phyloP scores from a whole-genome alignment of 2,329 filamentous ascomycete genomes.

The Colletotrichum lindemuthianum region DNA sequence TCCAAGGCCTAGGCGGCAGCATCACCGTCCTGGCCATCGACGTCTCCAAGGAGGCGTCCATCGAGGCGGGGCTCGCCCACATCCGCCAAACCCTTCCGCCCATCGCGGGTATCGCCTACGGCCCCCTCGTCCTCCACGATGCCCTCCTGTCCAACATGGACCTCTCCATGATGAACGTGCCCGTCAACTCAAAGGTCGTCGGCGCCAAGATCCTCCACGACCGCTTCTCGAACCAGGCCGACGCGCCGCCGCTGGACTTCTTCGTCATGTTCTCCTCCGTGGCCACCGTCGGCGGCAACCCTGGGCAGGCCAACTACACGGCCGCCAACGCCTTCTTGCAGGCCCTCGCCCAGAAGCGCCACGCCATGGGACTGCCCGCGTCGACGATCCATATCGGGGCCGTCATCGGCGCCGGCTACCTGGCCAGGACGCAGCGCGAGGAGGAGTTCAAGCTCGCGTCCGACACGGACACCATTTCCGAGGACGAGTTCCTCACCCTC shows the following conservation, averaged over 20 bases:
- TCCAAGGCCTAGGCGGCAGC: slow-evolving; percentile 12
- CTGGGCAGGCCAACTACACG: slow-evolving; percentile 47
- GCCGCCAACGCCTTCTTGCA: slow-evolving; percentile 48
- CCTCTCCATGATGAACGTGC: slow-evolving; percentile 38
- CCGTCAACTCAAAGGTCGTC: slow-evolving; percentile 47
- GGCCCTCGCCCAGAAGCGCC: slow-evolving; percentile 39
- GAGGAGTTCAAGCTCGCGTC: slow-evolving; percentile 24
- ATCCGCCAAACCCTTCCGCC: slow-evolving; percentile 39
- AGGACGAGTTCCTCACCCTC: slow-evolving; percentile 50
- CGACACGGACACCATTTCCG: slow-evolving; percentile 33
- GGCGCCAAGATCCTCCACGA: slow-evolving; percentile 45
- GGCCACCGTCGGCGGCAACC: slow-evolving; percentile 38
- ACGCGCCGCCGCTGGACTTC: slow-evolving; percentile 39
- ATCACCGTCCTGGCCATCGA: slow-evolving; percentile 29
- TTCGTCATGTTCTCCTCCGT: slow-evolving; percentile 43
- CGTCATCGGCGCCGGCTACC: slow-evolving; percentile 28
- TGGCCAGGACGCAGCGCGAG: slow-evolving; percentile 39
- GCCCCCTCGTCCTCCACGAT: slow-evolving; percentile 56
- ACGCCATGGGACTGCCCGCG: slow-evolving; percentile 36
- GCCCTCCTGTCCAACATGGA: slow-evolving; percentile 43
- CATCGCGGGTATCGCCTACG: slow-evolving; percentile 54
- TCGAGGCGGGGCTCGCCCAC: slow-evolving; percentile 36
- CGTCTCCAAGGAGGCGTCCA: slow-evolving; percentile 28
- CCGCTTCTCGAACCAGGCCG: slow-evolving; percentile 37
- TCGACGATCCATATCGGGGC: slow-evolving; percentile 30